These are phyloP conservation scores for Lactuca sativa DNA, from an alignment of 129 eudicot species.

Conservation along the genomic window DNA sequence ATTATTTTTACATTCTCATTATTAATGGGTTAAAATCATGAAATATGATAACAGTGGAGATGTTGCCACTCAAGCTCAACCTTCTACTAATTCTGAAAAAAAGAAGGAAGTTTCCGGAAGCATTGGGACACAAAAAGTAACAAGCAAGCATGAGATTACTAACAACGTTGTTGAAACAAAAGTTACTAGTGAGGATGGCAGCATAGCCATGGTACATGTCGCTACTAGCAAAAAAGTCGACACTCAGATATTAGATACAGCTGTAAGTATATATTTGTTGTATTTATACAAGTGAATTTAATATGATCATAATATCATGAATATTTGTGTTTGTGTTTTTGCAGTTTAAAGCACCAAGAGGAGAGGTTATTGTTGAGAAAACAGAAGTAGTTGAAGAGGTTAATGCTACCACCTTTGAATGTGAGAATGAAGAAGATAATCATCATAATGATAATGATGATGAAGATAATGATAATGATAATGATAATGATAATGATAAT, in stretches of 20 bases:
- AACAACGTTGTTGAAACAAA: constrained; percentile 32
- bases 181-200: constrained; percentile 30
- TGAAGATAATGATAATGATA: constrained; percentile 23
- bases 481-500: constrained; percentile 24
- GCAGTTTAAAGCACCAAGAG: constrained; percentile 48
- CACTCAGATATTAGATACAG: constrained; percentile 38
- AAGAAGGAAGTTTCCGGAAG: constrained; percentile 35
- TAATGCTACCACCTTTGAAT: constrained; percentile 29
- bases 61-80: constrained; percentile 29
- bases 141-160: constrained; percentile 35
- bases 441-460: constrained; percentile 32
- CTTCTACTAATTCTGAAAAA: constrained; percentile 25
- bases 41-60: constrained; percentile 47
- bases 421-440: constrained; percentile 22
- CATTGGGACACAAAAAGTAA: constrained; percentile 24
- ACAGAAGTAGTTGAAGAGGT: constrained; percentile 46
- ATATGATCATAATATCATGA: neutral
- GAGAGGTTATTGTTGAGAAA: constrained; percentile 30
- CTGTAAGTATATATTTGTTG: constrained; percentile 39
- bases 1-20: too few species aligned
- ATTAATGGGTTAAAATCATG: too few species aligned
- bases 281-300: neutral
- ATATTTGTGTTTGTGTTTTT: constrained; percentile 4
- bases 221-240: constrained; percentile 45
- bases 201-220: constrained; percentile 41